phyloP scores from a whole-genome alignment of 2,329 filamentous ascomycete genomes.

The Byssothecium circinans region DNA sequence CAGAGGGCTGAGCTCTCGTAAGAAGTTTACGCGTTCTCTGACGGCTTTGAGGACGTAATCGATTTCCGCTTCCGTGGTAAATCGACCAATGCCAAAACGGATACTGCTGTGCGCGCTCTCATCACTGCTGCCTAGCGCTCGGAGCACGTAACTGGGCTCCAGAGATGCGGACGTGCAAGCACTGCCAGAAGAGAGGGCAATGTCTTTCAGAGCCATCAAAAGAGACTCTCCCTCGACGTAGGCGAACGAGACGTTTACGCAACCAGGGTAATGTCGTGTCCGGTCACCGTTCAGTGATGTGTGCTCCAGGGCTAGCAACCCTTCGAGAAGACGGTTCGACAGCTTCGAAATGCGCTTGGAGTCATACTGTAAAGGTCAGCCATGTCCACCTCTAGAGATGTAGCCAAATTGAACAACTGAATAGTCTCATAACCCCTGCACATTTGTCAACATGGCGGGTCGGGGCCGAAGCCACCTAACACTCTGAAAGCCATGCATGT shows the following conservation, averaged over 20 bases:
- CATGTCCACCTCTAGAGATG: background rate
- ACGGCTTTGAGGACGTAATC: constrained; percentile 98
- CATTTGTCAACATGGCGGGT: constrained; percentile 57
- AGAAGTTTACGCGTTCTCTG: constrained; percentile 83
- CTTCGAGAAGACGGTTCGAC: constrained; percentile 80
- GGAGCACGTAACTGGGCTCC: constrained; percentile 93
- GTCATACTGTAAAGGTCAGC: constrained; percentile 70
- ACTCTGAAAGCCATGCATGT: constrained; percentile 91
- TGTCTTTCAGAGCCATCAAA: constrained; percentile 97
- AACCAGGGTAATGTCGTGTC: constrained; percentile 85
- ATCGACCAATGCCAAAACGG: constrained; percentile 93
- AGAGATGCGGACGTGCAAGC: constrained; percentile 96
- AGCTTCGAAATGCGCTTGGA: constrained; percentile 78
- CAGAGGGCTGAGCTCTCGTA: constrained; percentile 90
- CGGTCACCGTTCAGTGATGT: constrained; percentile 87
- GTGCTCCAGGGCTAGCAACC: constrained; percentile 86
- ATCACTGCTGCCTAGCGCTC: constrained; percentile 92
- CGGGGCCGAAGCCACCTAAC: constrained; percentile 33
- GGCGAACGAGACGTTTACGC: constrained; percentile 97
- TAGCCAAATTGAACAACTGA: background rate
- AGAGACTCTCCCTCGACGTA: constrained; percentile 98
- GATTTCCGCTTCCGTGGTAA: constrained; percentile 92
- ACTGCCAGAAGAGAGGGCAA: constrained; percentile 92
- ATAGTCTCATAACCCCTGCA: constrained; percentile 64
- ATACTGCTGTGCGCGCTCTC: constrained; percentile 98